These are phyloP conservation scores for Fusarium chaquense DNA, from an alignment of 2,329 filamentous ascomycete species.

Conservation along the genomic window DNA sequence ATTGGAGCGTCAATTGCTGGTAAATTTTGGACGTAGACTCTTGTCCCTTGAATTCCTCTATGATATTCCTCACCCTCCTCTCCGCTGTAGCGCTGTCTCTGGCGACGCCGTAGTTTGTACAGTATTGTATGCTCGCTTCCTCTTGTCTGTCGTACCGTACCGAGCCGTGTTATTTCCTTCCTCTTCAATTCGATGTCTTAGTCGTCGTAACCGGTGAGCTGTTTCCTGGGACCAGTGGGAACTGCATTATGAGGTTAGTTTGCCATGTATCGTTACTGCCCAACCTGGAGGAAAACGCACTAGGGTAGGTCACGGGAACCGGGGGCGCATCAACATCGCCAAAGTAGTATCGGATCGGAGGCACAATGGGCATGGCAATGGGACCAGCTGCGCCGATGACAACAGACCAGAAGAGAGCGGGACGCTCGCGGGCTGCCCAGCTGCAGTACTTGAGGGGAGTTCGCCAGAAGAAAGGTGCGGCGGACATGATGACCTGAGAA, in stretches of 20 bases:
- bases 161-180: constrained; percentile 24
- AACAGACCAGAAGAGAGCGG: constrained; percentile 90
- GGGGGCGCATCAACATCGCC: constrained; percentile 79
- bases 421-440: constrained; percentile 89
- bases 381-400: constrained; percentile 81
- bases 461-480: constrained; percentile 82
- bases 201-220: constrained; percentile 71
- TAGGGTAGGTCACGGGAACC: constrained; percentile 91
- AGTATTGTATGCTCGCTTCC: constrained; percentile 23
- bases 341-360: constrained; percentile 77
- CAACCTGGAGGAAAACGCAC: constrained; percentile 66
- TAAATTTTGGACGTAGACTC: constrained; percentile 25
- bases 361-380: constrained; percentile 74
- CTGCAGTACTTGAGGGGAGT: constrained; percentile 85
- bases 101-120: constrained; percentile 48
- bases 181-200: constrained; percentile 46
- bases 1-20: constrained; percentile 48
- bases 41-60: constrained; percentile 39
- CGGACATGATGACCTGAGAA: constrained; percentile 65
- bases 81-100: constrained; percentile 22
- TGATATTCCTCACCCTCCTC: constrained; percentile 34
- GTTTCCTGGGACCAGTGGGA: constrained; percentile 69
- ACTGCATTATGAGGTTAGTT: constrained; percentile 56
- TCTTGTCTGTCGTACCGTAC: neutral
- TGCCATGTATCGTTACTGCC: neutral